Conservation (phyloP, 495 filamentous ascomycete genomes). For the Penicillium flavigenum region DNA sequence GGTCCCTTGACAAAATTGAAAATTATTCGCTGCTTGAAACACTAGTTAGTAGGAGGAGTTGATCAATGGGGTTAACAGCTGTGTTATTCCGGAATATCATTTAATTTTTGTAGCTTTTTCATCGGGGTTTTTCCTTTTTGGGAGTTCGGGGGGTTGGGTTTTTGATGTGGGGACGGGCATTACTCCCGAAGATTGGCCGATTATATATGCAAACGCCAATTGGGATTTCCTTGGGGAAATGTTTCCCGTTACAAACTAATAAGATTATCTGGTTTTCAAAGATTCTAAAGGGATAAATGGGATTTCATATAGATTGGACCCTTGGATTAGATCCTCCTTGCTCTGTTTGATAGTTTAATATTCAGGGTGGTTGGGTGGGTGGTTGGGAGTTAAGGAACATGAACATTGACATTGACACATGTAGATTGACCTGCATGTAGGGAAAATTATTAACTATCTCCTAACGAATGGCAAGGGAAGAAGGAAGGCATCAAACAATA, state of each 20-base stretch:
- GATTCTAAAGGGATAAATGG: slow-evolving; percentile 3
- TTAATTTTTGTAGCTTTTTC: not conserved
- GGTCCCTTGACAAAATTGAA: not conserved
- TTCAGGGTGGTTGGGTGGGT: slow-evolving; percentile 11
- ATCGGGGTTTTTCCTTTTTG: not conserved
- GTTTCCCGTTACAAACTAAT: slow-evolving; percentile 3
- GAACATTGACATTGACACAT: not conserved
- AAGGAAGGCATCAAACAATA: not conserved
- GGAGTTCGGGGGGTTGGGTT: slow-evolving; percentile 2
- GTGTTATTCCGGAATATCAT: not conserved
- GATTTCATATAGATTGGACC: slow-evolving; percentile 5
- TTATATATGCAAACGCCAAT: slow-evolving; percentile 14
- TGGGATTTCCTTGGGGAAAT: not conserved
- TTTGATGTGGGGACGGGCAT: slow-evolving; percentile 5
- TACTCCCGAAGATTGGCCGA: slow-evolving; percentile 20
- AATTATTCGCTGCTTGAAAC: not conserved
- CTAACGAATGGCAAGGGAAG: not conserved
- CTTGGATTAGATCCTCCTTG: slow-evolving; percentile 5
- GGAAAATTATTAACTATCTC: not conserved
- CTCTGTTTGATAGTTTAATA: slow-evolving; percentile 3
- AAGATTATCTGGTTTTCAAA: slow-evolving; percentile 6
- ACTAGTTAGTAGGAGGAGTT: not conserved
- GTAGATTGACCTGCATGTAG: not conserved
- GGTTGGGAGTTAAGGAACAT: slow-evolving; percentile 1
- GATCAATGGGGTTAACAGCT: not conserved